Evolutionary conservation across 2,329 filamentous ascomycete species (phyloP).

Genomic region (Raffaelea ambrosiae): DNA sequence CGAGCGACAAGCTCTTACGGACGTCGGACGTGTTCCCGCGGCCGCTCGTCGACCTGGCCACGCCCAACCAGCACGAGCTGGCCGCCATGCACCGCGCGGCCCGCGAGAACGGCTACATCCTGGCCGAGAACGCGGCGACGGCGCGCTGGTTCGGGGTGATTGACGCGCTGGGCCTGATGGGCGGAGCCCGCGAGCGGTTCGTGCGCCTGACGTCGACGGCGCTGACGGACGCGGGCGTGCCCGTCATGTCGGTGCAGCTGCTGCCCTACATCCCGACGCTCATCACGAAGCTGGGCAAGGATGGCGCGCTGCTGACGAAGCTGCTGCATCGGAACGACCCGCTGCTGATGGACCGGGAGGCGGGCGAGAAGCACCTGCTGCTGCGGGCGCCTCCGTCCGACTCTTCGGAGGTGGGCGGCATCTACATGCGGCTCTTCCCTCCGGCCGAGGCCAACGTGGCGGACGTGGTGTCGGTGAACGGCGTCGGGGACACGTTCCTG

Average conservation of each 20-base stretch:
- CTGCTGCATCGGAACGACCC: slow-evolving; percentile 61
- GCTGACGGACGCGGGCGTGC: slow-evolving; percentile 72
- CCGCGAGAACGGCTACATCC: slow-evolving; percentile 54
- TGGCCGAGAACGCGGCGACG: slow-evolving; percentile 32
- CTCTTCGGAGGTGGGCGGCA: slow-evolving; percentile 49
- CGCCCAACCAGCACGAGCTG: slow-evolving; percentile 79
- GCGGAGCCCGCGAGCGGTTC: slow-evolving; percentile 57
- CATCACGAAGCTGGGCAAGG: slow-evolving; percentile 70
- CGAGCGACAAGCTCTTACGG: slow-evolving; percentile 21
- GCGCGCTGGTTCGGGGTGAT: slow-evolving; percentile 69
- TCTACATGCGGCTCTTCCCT: slow-evolving; percentile 73
- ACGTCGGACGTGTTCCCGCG: slow-evolving; percentile 18
- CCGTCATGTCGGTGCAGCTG: slow-evolving; percentile 74
- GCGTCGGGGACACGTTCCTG: slow-evolving; percentile 86
- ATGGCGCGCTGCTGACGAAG: slow-evolving; percentile 68
- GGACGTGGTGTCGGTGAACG: slow-evolving; percentile 83
- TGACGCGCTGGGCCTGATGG: slow-evolving; percentile 62
- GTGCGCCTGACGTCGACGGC: slow-evolving; percentile 55
- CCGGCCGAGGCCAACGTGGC: slow-evolving; percentile 46
- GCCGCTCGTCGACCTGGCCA: slow-evolving; percentile 62
- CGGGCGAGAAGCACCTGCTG: slow-evolving; percentile 62
- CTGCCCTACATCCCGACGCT: slow-evolving; percentile 82
- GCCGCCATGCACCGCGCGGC: slow-evolving; percentile 69
- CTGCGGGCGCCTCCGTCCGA: slow-evolving; percentile 38
- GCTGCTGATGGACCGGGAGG: slow-evolving; percentile 48